These are phyloP conservation scores for Neurospora tetraspora DNA, from an alignment of 495 filamentous ascomycete species.

Conservation along the genomic window DNA sequence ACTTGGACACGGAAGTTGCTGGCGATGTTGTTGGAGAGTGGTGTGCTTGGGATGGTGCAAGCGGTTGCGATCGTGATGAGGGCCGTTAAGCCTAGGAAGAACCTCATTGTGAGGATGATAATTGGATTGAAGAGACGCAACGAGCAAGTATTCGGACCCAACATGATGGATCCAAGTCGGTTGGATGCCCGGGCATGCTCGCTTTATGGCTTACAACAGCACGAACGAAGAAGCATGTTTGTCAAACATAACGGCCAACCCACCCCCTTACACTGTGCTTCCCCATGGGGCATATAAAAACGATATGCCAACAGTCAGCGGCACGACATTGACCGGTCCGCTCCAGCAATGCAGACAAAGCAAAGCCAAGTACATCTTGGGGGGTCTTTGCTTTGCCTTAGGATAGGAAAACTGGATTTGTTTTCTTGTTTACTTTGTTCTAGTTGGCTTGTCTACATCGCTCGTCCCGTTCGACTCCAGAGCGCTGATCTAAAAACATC, in stretches of 20 bases:
- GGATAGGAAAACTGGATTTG: background rate
- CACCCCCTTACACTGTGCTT: background rate
- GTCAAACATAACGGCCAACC: background rate
- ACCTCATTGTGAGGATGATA: background rate
- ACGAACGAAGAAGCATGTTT: background rate
- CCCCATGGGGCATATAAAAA: background rate
- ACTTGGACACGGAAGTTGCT: conserved; percentile 35
- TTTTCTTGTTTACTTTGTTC: background rate
- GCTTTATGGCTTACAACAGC: background rate
- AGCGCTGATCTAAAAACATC: background rate
- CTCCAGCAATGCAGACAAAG: background rate
- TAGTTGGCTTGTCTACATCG: background rate
- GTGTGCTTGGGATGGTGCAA: conserved; percentile 29
- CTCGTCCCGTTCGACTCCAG: background rate
- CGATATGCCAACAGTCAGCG: background rate
- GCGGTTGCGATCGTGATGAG: conserved; percentile 19
- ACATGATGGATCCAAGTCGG: background rate
- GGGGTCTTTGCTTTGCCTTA: background rate
- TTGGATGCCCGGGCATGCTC: background rate
- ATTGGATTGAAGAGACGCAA: background rate
- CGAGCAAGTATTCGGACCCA: background rate
- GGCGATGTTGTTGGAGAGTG: conserved; percentile 30
- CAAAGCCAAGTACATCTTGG: background rate
- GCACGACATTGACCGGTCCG: background rate
- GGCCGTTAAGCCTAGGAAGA: background rate